Evolutionary conservation across 1,284 basidiomycete genomes (phyloP), one percentile per base, ranked within the genome.

Genomic region (Amylostereum areolatum): DNA sequence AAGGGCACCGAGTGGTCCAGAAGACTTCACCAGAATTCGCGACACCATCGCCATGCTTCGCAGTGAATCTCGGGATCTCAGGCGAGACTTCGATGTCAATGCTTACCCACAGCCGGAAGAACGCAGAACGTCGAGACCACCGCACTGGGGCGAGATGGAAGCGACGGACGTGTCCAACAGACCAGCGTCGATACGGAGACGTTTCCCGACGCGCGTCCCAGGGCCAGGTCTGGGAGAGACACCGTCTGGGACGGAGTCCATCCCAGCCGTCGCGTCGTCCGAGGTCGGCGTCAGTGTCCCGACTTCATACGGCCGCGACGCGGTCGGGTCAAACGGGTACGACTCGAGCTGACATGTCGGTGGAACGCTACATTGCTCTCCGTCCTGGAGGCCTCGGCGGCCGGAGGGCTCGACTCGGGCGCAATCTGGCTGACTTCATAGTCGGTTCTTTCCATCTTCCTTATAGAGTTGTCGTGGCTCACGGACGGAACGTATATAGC

Each of bases 371-470:
- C 37, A 25, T 25, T 6, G n/a, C 27, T n/a, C 12, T 39, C 5
- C 37, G 37, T 52, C 50, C 47, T 33, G 31, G 46, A 5, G 45
- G 51, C 42, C 33, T 54, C 32, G 32, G 45, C 35, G 41, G 51
- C 48, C 48, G 54, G 32, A 43, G 46, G 39, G 46, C 51, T 10
- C 51, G 66, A 43, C 58, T 35, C 34, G 27, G n/a, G 5, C n/a
- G 73, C 31, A 66, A 63, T 45, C 45, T 78, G 3, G 82, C 82
- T 9, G 84, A 85, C 61, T 85, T 79, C 44, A 62, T 87, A 63
- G 84, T 85, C 50, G 46, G 73, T 65, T 35, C 48, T 36, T 24
- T 47, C 2, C 30, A 3, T n/a, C 25, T 43, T 49, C 5, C 44
- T 41, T 32, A 42, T 41, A 18, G 11, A n/a, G 11, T 24, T 40